These are phyloP conservation scores for Effrenium voratum DNA, from an alignment of 73 alveolate species.

Conservation along the genomic window DNA sequence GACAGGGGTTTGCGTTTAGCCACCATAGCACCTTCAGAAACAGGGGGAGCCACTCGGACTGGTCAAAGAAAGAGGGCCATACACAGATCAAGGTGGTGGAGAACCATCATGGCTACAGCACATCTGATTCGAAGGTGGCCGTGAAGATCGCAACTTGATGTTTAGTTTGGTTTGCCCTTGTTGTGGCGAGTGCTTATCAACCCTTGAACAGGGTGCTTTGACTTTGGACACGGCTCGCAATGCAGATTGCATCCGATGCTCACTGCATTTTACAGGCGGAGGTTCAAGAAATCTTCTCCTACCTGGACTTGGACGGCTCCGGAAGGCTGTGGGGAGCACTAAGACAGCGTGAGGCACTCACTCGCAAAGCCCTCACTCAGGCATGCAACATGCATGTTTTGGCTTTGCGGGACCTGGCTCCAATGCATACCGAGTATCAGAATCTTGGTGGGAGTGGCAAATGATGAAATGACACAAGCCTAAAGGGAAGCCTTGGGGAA, in stretches of 20 bases:
- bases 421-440: no score
- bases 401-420: no score
- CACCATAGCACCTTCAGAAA: neutral
- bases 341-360: no score
- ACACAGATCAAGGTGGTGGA: neutral
- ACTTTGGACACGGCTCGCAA: neutral
- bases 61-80: neutral
- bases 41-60: neutral
- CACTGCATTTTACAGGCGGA: conserved; percentile 34
- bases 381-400: no score
- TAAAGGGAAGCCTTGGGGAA: no score
- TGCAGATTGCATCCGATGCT: neutral
- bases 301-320: conserved; percentile 66
- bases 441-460: no score
- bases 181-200: neutral
- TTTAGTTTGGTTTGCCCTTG: neutral
- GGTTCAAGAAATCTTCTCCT: conserved; percentile 74
- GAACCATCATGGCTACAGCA: neutral
- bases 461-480: no score
- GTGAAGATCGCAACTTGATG: neutral
- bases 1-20: no score
- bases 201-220: neutral
- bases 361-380: no score
- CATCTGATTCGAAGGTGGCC: neutral
- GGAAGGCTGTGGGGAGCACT: conserved; percentile 54